phyloP scores from a whole-genome alignment of 2,329 filamentous ascomycete species.

The Cladosporium colombiae region DNA sequence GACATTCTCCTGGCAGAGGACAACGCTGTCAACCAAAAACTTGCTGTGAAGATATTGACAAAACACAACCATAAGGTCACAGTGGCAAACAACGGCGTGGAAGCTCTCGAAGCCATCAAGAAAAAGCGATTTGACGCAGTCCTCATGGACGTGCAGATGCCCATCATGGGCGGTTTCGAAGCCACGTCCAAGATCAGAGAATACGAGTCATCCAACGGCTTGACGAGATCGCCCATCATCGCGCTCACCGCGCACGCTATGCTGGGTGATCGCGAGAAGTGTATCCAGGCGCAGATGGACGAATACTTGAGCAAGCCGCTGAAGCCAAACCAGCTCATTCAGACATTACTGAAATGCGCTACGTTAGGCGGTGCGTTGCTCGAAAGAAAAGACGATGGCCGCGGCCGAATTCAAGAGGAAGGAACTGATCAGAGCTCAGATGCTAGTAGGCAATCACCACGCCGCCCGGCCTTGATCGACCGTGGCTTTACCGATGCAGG shows the following conservation, averaged over 20 bases:
- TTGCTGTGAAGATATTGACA: constrained; percentile 94
- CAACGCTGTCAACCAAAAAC: constrained; percentile 93
- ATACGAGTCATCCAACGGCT: constrained; percentile 79
- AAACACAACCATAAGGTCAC: constrained; percentile 93
- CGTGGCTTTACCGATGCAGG: constrained; percentile 72
- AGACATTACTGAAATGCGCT: constrained; percentile 95
- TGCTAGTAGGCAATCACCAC: constrained; percentile 29
- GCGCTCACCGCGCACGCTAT: constrained; percentile 97
- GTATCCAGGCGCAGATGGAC: constrained; percentile 98
- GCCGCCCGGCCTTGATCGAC: constrained; percentile 58
- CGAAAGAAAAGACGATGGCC: constrained; percentile 65
- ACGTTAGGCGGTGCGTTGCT: constrained; percentile 83
- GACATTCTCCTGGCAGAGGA: constrained; percentile 95
- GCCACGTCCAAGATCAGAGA: constrained; percentile 95
- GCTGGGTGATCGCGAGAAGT: constrained; percentile 97
- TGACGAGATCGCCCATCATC: constrained; percentile 89
- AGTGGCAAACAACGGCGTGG: constrained; percentile 91
- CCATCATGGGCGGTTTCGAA: constrained; percentile 99
- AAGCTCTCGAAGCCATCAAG: constrained; percentile 91
- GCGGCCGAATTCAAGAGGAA: constrained; percentile 30
- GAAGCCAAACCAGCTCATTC: constrained; percentile 95
- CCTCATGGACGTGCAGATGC: constrained; percentile 99
- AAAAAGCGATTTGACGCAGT: constrained; percentile 93
- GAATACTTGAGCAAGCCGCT: constrained; percentile 96
- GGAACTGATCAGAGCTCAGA: constrained; percentile 21